Conservation (phyloP, 305 asterid species). For the Fraxinus nigra region DNA sequence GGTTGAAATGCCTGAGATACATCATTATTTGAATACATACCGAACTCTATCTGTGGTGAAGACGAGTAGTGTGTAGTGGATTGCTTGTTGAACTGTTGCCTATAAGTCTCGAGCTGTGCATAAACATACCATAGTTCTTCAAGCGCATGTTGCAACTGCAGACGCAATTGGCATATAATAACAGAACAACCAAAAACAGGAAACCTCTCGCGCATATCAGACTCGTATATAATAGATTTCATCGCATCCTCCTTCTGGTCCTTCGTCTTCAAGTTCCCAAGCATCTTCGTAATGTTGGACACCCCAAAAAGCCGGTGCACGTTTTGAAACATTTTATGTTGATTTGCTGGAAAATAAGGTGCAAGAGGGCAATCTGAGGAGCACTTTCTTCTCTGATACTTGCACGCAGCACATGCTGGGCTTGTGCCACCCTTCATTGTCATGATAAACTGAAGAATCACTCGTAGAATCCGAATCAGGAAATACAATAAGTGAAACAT, state of each 20-base stretch:
- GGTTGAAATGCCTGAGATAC: background rate
- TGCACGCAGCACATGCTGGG: slow-evolving; percentile 79
- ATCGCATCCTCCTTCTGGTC: slow-evolving; percentile 54
- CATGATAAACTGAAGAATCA: slow-evolving; percentile 17
- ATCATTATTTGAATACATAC: background rate
- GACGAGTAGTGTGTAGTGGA: background rate
- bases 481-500: background rate
- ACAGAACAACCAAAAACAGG: slow-evolving; percentile 53
- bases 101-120: slow-evolving; percentile 26
- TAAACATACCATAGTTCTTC: slow-evolving; percentile 34
- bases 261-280: slow-evolving; percentile 16
- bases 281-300: slow-evolving; percentile 37
- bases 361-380: slow-evolving; percentile 51
- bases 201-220: slow-evolving; percentile 46
- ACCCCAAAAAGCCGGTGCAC: slow-evolving; percentile 69
- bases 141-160: slow-evolving; percentile 16
- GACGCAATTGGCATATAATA: slow-evolving; percentile 32
- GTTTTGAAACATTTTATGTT: slow-evolving; percentile 43
- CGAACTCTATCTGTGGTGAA: slow-evolving; percentile 16
- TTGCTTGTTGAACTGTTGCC: slow-evolving; percentile 15
- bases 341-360: slow-evolving; percentile 57
- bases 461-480: background rate
- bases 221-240: slow-evolving; percentile 60
- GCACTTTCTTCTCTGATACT: slow-evolving; percentile 61
- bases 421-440: slow-evolving; percentile 45